Base-by-base conservation (phyloP, 2,329 filamentous ascomycete species). In the Colletotrichum sp. region DNA sequence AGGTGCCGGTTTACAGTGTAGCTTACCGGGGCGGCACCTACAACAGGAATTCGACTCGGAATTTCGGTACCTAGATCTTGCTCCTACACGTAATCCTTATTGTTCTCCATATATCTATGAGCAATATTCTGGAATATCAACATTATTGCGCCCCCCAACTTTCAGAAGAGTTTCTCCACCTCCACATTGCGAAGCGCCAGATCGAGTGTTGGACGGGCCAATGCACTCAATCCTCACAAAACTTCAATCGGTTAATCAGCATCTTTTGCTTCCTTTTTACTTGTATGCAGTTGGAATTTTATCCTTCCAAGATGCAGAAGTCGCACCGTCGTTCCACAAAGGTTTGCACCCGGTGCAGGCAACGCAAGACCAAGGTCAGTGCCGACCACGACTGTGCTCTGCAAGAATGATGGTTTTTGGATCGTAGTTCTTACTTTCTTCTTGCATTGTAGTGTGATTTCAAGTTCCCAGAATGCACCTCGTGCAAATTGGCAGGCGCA, bases 101-200 rank as follows among this genome's bases (percentile, higher is more conserved):
- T 43, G 36, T 15, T 43, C 36, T 8, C 5, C 16, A n/a, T n/a
- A 18, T 43, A 18, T 18, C 36, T 43, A 43, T 18, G 16, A 43
- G 16, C 36, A 43, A 43, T 16, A 0, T 0, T 16, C 16, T 43
- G 18, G 36, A 9, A 0, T 43, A 18, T 43, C 16, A 9, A 18
- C 16, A 43, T 18, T 1, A 0, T 43, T 43, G 36, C 36, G 36
- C 36, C 0, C 36, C 36, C 36, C 0, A n/a, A n/a, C n/a, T n/a
- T n/a, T n/a, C n/a, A n/a, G n/a, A n/a, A n/a, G n/a, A n/a, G n/a
- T n/a, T n/a, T n/a, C n/a, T n/a, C n/a, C n/a, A n/a, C n/a, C n/a
- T n/a, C n/a, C n/a, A n/a, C n/a, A n/a, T n/a, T n/a, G n/a, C n/a
- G n/a, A n/a, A n/a, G n/a, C n/a, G n/a, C n/a, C n/a, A n/a, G n/a